Evolutionary conservation across 805 yeast species (phyloP), one percentile per base, ranked within the genome.

Genomic region (Ogataea nonfermentans): DNA sequence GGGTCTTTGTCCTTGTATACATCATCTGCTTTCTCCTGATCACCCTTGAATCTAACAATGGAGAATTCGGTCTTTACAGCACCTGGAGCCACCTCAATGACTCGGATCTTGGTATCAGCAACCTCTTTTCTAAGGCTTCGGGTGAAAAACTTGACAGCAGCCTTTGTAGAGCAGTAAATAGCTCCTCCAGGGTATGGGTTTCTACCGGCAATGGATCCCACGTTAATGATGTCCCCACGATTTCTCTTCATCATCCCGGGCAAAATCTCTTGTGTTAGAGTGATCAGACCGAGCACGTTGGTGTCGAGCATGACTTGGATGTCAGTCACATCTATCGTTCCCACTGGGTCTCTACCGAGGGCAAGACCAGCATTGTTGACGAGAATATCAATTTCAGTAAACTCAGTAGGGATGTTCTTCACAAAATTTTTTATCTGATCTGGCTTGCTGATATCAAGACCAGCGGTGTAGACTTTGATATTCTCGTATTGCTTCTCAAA

Each of bases 141-240:
- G 15, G 82, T 67, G 59, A 81, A 81, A 3, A 80, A 66, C 56
- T 57, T 75, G 44, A 81, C 70, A 12, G 81, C 79, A 10, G 84
- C 79, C 61, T 81, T 81, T 39, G 84, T 75, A 13, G 86, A 74
- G 61, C 86, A 80, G 63, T 81, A 81, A 44, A 81, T 75, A n/a
- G 78, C 73, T 30, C 86, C 87, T 33, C 82, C 80, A 5, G 84
- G 83, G 58, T 81, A 80, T 4, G 84, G 75, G 43, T 79, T 84
- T 51, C 82, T 66, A 22, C 86, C 87, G 11, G 87, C 87, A 61
- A 80, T 77, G 4, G 84, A 78, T 16, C 87, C 86, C 41, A 81
- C 55, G 57, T 78, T 78, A 49, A 81, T 75, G 46, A 81, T 73
- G 49, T 79, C 85, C 29, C 78, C 77, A 4, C 64, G 49, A 46